Evolutionary conservation across 169 alveolate genomes (phyloP).

Genomic region (Cardiosporidium cionae): DNA sequence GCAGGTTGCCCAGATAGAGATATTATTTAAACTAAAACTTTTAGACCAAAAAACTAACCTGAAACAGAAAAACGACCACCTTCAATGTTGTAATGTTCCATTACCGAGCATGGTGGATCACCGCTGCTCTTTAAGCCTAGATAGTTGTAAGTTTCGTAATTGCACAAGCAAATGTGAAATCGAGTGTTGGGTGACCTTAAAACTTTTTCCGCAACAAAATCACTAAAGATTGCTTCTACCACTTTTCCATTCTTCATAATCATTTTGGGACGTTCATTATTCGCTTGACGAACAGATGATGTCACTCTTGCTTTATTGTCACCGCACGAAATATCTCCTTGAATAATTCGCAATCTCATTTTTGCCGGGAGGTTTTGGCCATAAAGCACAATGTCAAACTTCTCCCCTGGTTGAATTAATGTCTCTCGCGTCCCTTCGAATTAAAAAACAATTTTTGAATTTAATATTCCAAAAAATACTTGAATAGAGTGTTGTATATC

Average conservation of each 20-base stretch:
- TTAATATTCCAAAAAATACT: too few species aligned
- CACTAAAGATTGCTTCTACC: background rate
- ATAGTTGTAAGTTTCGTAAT: background rate
- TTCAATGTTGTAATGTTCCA: background rate
- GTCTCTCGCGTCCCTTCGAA: too few species aligned
- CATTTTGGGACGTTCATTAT: background rate
- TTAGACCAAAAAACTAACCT: background rate
- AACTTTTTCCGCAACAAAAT: background rate
- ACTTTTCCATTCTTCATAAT: background rate
- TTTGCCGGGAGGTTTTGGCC: background rate
- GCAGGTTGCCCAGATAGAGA: too few species aligned
- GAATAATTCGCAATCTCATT: background rate
- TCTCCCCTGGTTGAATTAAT: background rate
- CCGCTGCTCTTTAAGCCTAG: background rate
- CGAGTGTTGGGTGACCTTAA: too few species aligned
- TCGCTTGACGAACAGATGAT: background rate
- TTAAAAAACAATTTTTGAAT: too few species aligned
- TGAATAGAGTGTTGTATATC: too few species aligned
- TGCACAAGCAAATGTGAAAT: background rate
- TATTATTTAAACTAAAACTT: too few species aligned
- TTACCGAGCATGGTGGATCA: background rate
- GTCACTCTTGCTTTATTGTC: background rate
- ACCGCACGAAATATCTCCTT: background rate
- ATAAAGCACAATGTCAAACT: background rate
- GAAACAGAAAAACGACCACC: background rate